phyloP scores from a whole-genome alignment of 306 rosid species.

The Vicia faba region DNA sequence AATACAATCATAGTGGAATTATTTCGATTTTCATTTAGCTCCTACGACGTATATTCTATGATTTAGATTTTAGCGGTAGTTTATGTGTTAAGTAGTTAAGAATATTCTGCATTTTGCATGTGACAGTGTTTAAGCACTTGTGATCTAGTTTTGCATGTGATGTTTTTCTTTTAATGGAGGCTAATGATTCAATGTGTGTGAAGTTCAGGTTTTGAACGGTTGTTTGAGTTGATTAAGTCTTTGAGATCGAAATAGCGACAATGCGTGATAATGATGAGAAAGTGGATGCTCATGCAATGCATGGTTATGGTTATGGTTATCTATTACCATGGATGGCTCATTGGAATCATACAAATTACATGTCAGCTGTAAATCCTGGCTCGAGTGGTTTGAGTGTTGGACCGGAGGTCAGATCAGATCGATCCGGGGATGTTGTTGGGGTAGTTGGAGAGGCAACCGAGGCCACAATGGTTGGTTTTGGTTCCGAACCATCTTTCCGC shows the following conservation, averaged over 20 bases:
- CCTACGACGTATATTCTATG: too few relatives aligned
- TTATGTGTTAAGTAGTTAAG: not conserved
- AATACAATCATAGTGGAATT: not conserved
- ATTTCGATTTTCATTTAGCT: slow-evolving; percentile 6
- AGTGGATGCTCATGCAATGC: slow-evolving; percentile 41
- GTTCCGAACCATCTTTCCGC: slow-evolving; percentile 47
- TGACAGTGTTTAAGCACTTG: slow-evolving; percentile 13
- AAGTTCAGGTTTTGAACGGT: slow-evolving; percentile 10
- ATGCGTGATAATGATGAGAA: slow-evolving; percentile 60
- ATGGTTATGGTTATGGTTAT: slow-evolving; percentile 42
- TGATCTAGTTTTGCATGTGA: slow-evolving; percentile 38
- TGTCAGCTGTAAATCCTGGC: slow-evolving; percentile 43
- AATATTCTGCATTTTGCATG: slow-evolving; percentile 29
- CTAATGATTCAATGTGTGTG: not conserved
- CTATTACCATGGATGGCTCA: slow-evolving; percentile 75
- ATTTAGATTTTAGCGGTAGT: slow-evolving; percentile 1
- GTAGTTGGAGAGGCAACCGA: slow-evolving; percentile 47
- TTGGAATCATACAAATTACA: slow-evolving; percentile 54
- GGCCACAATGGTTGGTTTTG: slow-evolving; percentile 37
- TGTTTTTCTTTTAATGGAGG: not conserved
- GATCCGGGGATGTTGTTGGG: slow-evolving; percentile 33
- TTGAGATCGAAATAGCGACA: slow-evolving; percentile 31
- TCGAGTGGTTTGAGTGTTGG: slow-evolving; percentile 34
- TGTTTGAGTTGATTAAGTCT: slow-evolving; percentile 21
- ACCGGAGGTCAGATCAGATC: slow-evolving; percentile 31